Percentiles rank a stretch among this genome's conserved stretches.
These are phyloP conservation scores for Crithidia thermophila DNA, from an alignment of 208 protist genomes.

Conservation along the genomic window DNA sequence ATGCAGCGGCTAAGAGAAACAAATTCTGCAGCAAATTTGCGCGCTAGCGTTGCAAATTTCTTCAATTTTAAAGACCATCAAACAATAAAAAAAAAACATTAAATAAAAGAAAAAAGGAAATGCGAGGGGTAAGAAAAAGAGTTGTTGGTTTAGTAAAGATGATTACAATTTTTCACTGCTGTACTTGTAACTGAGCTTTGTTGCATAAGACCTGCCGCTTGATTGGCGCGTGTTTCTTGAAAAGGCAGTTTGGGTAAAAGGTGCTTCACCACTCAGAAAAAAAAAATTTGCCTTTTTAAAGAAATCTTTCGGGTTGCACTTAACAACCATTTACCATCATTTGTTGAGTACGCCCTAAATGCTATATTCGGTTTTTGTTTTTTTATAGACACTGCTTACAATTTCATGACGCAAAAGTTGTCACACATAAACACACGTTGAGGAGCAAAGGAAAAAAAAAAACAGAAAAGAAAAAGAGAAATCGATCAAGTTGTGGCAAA, in stretches of 20 bases:
- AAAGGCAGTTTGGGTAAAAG: neutral
- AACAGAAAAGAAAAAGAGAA: neutral
- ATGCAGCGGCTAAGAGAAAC: neutral
- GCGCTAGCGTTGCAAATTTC: neutral
- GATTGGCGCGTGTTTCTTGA: too few relatives aligned
- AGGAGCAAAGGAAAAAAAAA: neutral
- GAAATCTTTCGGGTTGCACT: neutral
- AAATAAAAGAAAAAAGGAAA: constrained; percentile 6
- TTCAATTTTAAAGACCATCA: neutral
- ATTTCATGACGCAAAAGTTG: too few relatives aligned
- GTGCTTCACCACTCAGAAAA: neutral
- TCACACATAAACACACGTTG: neutral
- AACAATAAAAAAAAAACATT: constrained; percentile 3
- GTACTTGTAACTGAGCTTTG: too few relatives aligned
- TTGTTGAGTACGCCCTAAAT: too few relatives aligned
- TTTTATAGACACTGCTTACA: too few relatives aligned
- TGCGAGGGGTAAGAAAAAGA: neutral
- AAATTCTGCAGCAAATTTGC: neutral
- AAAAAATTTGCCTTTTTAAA: neutral
- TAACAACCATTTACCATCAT: too few relatives aligned
- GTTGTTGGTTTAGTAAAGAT: neutral
- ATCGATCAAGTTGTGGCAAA: neutral
- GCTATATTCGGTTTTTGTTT: too few relatives aligned
- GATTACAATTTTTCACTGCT: too few relatives aligned
- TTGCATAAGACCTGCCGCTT: too few relatives aligned